A percentile compares a stretch with the other conserved stretches of the same genome.
Conservation (phyloP, 2,329 filamentous ascomycete genomes). For the Penicillium sp. region DNA sequence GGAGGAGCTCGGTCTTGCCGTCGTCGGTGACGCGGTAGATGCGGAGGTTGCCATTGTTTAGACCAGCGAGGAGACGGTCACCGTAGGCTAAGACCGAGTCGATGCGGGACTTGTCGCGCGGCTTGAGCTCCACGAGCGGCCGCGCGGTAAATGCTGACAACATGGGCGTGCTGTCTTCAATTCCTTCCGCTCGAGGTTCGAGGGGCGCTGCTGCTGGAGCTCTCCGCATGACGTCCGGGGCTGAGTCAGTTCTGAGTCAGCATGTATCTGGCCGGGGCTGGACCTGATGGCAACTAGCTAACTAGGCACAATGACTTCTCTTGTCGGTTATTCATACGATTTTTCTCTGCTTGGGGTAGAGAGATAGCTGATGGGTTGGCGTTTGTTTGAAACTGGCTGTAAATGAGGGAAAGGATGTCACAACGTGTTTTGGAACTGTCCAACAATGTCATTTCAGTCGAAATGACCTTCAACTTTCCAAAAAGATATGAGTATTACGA, state of each 20-base stretch:
- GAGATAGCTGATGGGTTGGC: background rate
- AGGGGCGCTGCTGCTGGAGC: conserved; percentile 4
- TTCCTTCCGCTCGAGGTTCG: conserved; percentile 12
- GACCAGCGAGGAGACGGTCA: conserved; percentile 85
- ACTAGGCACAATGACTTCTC: background rate
- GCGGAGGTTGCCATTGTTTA: conserved; percentile 83
- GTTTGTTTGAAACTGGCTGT: too few relatives aligned
- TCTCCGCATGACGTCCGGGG: conserved; percentile 13
- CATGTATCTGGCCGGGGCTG: background rate
- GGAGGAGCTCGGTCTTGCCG: conserved; percentile 74
- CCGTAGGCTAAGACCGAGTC: conserved; percentile 92
- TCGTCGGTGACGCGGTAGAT: conserved; percentile 74
- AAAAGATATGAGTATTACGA: background rate
- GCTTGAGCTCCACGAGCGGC: conserved; percentile 93
- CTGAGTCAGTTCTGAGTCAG: conserved; percentile 14
- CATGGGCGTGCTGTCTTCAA: conserved; percentile 54
- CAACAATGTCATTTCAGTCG: background rate
- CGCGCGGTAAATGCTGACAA: conserved; percentile 96
- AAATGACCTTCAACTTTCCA: background rate
- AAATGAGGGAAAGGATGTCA: background rate
- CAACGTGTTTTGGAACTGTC: background rate
- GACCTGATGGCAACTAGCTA: too few relatives aligned
- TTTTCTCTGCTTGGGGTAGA: too few relatives aligned
- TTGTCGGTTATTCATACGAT: background rate
- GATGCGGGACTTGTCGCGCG: conserved; percentile 93